These are phyloP conservation scores for Talaromyces liani DNA, from an alignment of 495 filamentous ascomycete species.

Conservation along the genomic window DNA sequence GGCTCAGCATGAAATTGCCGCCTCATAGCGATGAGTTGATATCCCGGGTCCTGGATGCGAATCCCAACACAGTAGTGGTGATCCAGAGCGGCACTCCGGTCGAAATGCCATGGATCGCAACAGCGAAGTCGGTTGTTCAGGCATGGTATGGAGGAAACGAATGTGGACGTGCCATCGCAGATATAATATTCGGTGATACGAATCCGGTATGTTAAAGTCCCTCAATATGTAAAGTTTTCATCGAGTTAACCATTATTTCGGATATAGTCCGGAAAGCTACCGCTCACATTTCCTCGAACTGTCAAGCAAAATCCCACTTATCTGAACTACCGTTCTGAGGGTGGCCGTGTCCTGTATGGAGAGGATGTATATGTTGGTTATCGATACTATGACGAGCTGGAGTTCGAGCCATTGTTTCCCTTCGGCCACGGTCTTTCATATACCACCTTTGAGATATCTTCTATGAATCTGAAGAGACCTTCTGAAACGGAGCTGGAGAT, in stretches of 20 bases:
- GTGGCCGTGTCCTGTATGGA: slow-evolving; percentile 65
- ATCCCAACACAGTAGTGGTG: slow-evolving; percentile 68
- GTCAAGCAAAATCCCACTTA: slow-evolving; percentile 69
- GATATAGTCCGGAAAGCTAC: slow-evolving; percentile 39
- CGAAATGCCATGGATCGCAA: slow-evolving; percentile 71
- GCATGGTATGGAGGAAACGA: slow-evolving; percentile 68
- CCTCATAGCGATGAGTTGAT: slow-evolving; percentile 70
- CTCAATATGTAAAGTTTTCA: not conserved
- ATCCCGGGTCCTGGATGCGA: slow-evolving; percentile 57
- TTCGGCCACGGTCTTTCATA: slow-evolving; percentile 84
- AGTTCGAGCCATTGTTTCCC: slow-evolving; percentile 59
- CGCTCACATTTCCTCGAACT: slow-evolving; percentile 55
- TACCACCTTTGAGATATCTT: slow-evolving; percentile 64
- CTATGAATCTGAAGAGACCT: slow-evolving; percentile 41
- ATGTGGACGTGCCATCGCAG: slow-evolving; percentile 55
- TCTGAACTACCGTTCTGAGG: slow-evolving; percentile 72
- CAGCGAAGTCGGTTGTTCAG: slow-evolving; percentile 59
- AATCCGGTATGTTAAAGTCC: slow-evolving; percentile 30
- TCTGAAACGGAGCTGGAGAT: slow-evolving; percentile 29
- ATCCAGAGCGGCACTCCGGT: slow-evolving; percentile 81
- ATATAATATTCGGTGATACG: slow-evolving; percentile 46
- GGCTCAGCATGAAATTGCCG: slow-evolving; percentile 73
- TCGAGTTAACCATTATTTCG: not conserved
- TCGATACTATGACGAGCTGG: slow-evolving; percentile 66
- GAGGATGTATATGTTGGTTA: slow-evolving; percentile 82